These are phyloP conservation scores for Ustilago esculenta DNA, from an alignment of 1,284 basidiomycete species.

Conservation along the genomic window DNA sequence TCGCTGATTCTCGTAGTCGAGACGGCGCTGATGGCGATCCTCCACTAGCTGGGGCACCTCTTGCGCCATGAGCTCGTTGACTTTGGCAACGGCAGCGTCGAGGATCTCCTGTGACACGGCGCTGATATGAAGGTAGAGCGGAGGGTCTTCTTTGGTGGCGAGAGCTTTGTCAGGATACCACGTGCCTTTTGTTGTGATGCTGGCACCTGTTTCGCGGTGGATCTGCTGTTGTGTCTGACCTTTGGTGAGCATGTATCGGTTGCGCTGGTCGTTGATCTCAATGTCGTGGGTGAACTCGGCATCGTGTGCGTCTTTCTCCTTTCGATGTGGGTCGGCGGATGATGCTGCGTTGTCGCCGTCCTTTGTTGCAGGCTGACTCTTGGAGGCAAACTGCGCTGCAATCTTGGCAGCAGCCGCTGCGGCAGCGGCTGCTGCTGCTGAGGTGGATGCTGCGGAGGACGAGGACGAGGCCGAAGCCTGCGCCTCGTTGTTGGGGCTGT, in stretches of 20 bases:
- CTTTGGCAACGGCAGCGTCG: constrained; percentile 78
- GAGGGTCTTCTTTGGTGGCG: constrained; percentile 67
- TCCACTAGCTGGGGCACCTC: constrained; percentile 69
- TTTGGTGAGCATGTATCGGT: constrained; percentile 94
- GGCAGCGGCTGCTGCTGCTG: constrained; percentile 47
- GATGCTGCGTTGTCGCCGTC: constrained; percentile 45
- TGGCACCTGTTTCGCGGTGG: constrained; percentile 67
- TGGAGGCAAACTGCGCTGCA: constrained; percentile 55
- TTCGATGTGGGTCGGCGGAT: constrained; percentile 69
- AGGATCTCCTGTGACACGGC: constrained; percentile 82
- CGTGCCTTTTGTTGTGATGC: constrained; percentile 72
- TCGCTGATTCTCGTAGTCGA: constrained; percentile 51
- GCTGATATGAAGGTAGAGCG: constrained; percentile 91
- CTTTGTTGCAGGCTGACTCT: constrained; percentile 67
- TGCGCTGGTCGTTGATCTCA: constrained; percentile 96
- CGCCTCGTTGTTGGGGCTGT: constrained; percentile 12
- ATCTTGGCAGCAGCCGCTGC: constrained; percentile 56
- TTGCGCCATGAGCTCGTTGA: constrained; percentile 88
- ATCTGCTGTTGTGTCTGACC: constrained; percentile 91
- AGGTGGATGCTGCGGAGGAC: constrained; percentile 5
- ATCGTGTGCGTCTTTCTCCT: constrained; percentile 76
- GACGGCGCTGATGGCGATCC: constrained; percentile 54
- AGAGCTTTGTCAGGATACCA: constrained; percentile 74
- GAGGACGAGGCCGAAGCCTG: constrained; percentile 39
- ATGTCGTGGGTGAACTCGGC: constrained; percentile 89